Evolutionary conservation across 2,329 filamentous ascomycete genomes (phyloP).

Genomic region (Ophiognomonia clavigignenti-juglandacearum): DNA sequence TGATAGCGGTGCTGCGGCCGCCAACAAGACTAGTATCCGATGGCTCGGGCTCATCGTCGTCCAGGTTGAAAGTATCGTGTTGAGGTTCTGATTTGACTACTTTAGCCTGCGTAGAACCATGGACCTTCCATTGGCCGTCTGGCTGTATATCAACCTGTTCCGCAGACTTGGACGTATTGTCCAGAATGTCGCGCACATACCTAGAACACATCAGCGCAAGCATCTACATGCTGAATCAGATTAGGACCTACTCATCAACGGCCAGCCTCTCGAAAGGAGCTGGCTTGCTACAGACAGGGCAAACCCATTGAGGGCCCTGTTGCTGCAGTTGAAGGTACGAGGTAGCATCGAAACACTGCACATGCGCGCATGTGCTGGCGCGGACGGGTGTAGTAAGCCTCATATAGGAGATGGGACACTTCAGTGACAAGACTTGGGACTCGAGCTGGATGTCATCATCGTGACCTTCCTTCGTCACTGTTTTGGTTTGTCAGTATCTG

Average conservation of each 20-base stretch:
- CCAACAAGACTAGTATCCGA: constrained; percentile 36
- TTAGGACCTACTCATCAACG: constrained; percentile 69
- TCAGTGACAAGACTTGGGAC: constrained; percentile 82
- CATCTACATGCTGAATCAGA: neutral
- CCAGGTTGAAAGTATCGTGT: constrained; percentile 24
- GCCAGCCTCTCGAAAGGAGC: constrained; percentile 78
- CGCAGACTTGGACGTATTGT: constrained; percentile 61
- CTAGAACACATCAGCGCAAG: constrained; percentile 36
- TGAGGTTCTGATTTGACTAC: constrained; percentile 21
- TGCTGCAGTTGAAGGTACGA: constrained; percentile 93
- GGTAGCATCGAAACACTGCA: constrained; percentile 90
- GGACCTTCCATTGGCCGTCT: constrained; percentile 67
- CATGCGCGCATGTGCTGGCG: constrained; percentile 75
- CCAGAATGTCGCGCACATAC: constrained; percentile 84
- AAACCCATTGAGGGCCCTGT: constrained; percentile 95
- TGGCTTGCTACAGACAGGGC: constrained; percentile 83
- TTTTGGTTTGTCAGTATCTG: constrained; percentile 14
- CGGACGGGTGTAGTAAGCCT: constrained; percentile 77
- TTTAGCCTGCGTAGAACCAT: constrained; percentile 29
- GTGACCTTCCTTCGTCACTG: constrained; percentile 75
- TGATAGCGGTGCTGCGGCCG: constrained; percentile 30
- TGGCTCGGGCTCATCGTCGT: constrained; percentile 48
- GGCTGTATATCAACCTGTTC: constrained; percentile 91
- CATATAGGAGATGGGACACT: constrained; percentile 86
- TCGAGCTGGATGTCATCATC: constrained; percentile 88